These are phyloP conservation scores for Pestalotiopsis fici DNA, from an alignment of 2,329 filamentous ascomycete genomes.

Conservation along the genomic window DNA sequence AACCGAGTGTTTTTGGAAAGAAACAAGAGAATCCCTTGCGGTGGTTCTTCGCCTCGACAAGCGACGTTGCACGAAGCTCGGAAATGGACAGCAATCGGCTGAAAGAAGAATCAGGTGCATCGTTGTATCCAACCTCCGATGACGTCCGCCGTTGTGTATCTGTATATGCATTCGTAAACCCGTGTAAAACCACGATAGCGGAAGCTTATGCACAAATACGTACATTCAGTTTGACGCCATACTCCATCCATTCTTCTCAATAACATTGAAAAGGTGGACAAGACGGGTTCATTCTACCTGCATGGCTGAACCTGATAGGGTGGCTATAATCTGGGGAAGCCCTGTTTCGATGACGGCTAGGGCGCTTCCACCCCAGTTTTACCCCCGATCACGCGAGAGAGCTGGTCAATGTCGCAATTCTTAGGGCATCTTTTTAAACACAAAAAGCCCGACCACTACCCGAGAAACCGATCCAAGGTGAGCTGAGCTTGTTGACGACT, in stretches of 20 bases:
- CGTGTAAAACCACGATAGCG: no score
- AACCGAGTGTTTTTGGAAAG: not conserved
- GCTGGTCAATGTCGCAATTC: slow-evolving; percentile 5
- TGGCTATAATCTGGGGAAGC: slow-evolving; percentile 5
- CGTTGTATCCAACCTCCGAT: not conserved
- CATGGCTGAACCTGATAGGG: not conserved
- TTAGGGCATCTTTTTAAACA: not conserved
- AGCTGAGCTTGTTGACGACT: not conserved
- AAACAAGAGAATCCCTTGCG: not conserved
- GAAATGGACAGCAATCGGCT: not conserved
- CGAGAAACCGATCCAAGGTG: not conserved
- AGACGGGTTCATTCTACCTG: not conserved
- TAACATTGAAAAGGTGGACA: not conserved
- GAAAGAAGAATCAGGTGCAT: not conserved
- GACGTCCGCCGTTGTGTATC: not conserved
- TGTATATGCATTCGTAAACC: no score
- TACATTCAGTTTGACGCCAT: no score
- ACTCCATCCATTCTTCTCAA: not conserved
- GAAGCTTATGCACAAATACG: not conserved
- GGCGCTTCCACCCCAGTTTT: slow-evolving; percentile 1
- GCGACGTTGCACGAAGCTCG: not conserved
- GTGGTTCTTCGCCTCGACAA: not conserved
- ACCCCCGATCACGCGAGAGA: slow-evolving; percentile 2
- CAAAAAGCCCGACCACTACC: not conserved
- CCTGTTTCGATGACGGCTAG: not conserved